Conservation (phyloP, 176 grass and related monocot genomes). For the Eleusine indica region DNA sequence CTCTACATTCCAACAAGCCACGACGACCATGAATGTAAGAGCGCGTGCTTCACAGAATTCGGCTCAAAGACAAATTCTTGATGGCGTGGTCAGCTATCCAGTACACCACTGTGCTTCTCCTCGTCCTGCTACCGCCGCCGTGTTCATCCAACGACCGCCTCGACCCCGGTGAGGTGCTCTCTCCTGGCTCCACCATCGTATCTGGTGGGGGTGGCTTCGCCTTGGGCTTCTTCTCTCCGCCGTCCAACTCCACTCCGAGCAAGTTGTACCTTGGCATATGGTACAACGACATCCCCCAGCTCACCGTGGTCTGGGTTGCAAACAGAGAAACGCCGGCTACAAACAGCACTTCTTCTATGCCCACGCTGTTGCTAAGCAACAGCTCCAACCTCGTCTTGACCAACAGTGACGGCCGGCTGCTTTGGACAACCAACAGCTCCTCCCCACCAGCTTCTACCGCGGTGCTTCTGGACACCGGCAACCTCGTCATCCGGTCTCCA, state of each 20-base stretch:
- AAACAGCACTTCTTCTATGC: background rate
- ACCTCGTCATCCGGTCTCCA: conserved; percentile 30
- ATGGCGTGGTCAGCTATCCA: too few relatives aligned
- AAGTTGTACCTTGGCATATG: conserved; percentile 41
- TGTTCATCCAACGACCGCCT: background rate
- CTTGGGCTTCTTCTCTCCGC: conserved; percentile 33
- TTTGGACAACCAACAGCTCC: conserved; percentile 21
- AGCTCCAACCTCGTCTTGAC: conserved; percentile 25
- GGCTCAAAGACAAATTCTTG: too few relatives aligned
- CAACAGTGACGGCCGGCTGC: background rate
- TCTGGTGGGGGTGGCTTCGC: conserved; percentile 19
- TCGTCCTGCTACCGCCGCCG: too few relatives aligned
- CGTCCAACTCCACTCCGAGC: conserved; percentile 14
- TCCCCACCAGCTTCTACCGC: background rate
- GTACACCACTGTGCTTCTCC: too few relatives aligned
- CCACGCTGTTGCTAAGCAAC: background rate
- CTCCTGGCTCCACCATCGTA: background rate
- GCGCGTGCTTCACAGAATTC: too few relatives aligned
- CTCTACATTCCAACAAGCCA: too few relatives aligned
- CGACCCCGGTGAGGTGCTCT: background rate
- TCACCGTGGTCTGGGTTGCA: conserved; percentile 33
- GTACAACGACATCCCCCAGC: conserved; percentile 21
- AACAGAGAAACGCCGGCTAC: conserved; percentile 9
- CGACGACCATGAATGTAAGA: too few relatives aligned
- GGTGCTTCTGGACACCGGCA: conserved; percentile 43